phyloP scores from a whole-genome alignment of 106 monocot genomes.

The Dendrobium nobile region DNA sequence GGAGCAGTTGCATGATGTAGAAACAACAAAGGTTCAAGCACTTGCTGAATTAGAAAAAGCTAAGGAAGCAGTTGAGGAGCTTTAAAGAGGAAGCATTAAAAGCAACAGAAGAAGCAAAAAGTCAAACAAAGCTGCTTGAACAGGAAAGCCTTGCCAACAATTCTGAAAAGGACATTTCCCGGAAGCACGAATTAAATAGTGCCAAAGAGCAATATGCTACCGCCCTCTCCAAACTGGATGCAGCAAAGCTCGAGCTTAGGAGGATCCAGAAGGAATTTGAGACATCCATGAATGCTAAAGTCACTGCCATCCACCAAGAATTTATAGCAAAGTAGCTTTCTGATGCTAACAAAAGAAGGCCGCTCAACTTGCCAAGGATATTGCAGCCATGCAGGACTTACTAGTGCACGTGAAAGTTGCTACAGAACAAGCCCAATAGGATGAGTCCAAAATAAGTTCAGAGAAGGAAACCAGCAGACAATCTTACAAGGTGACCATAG shows the following conservation, averaged over 20 bases:
- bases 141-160: constrained; percentile 10
- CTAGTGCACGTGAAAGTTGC: constrained; percentile 59
- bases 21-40: constrained; percentile 34
- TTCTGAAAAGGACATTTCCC: constrained; percentile 12
- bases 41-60: constrained; percentile 41
- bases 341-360: constrained; percentile 43
- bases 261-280: constrained; percentile 62
- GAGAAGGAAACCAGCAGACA: constrained; percentile 45
- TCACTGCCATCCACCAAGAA: constrained; percentile 44
- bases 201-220: constrained; percentile 42
- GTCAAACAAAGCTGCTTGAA: constrained; percentile 30
- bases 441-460: constrained; percentile 31
- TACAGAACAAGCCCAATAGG: constrained; percentile 42
- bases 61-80: constrained; percentile 36
- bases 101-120: constrained; percentile 37
- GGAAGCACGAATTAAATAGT: constrained; percentile 34
- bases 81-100: constrained; percentile 45
- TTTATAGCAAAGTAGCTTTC: constrained; percentile 32
- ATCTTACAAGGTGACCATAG: constrained; percentile 34
- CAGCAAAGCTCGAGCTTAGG: constrained; percentile 55
- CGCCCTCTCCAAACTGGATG: constrained; percentile 39
- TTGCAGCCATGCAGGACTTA: constrained; percentile 45
- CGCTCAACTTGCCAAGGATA: constrained; percentile 49
- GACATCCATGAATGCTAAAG: constrained; percentile 36
- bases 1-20: constrained; percentile 47